Percentiles rank a stretch among this genome's conserved stretches.
These are phyloP conservation scores for Fusarium succisae DNA, from an alignment of 2,329 filamentous ascomycete species.

Conservation along the genomic window DNA sequence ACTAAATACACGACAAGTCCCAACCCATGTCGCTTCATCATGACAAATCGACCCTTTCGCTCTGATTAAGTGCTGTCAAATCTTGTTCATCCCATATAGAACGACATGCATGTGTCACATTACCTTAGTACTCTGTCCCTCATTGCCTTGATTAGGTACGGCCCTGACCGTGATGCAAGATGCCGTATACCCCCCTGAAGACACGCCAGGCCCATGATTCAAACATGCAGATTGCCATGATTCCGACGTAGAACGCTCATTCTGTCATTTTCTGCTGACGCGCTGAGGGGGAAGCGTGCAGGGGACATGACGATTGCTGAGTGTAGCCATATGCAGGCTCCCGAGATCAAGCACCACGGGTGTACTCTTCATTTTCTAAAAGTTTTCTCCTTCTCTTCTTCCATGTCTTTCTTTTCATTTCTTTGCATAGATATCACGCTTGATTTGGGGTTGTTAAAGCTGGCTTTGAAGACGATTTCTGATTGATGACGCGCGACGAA, in stretches of 20 bases:
- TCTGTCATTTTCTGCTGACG: rapidly evolving
- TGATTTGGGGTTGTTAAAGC: rapidly evolving
- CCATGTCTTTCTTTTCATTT: background rate
- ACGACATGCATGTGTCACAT: background rate
- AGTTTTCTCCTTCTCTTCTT: background rate
- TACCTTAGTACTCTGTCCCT: background rate
- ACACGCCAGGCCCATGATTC: background rate
- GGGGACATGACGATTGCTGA: background rate
- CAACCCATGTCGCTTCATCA: background rate
- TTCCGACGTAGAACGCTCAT: background rate
- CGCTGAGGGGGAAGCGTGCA: background rate
- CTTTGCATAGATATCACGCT: rapidly evolving
- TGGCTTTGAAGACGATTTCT: background rate
- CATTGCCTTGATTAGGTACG: background rate
- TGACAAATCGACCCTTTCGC: background rate
- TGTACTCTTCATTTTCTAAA: background rate
- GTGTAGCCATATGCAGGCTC: constrained; percentile 4
- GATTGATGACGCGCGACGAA: background rate
- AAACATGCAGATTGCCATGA: background rate
- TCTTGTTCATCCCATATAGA: background rate
- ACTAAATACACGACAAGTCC: background rate
- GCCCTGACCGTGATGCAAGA: background rate
- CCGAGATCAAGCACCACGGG: background rate
- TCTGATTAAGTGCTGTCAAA: background rate
- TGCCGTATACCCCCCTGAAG: background rate